Percentiles rank a stretch among this genome's conserved stretches.
These are phyloP conservation scores for Fraxinus pennsylvanica DNA, from an alignment of 257 asterid genomes.

Conservation along the genomic window DNA sequence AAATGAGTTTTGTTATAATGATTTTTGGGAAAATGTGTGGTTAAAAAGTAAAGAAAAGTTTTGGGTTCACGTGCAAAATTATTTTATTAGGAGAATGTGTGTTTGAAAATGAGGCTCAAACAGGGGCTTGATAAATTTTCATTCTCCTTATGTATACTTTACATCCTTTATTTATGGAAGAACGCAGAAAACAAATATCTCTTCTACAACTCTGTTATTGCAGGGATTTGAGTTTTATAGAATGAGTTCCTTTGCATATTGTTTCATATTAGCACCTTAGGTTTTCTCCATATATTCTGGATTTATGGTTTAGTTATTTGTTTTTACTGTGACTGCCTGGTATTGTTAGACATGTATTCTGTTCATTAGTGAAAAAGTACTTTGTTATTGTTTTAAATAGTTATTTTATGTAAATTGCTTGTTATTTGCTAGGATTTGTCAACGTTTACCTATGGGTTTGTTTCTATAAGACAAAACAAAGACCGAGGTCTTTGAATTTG, in stretches of 20 bases:
- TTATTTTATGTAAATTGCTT: not conserved
- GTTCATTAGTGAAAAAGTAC: not conserved
- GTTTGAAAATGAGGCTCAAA: no score
- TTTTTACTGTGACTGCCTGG: slow-evolving; percentile 9
- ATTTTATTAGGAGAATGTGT: no score
- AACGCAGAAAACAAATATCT: not conserved
- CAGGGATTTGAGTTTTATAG: not conserved
- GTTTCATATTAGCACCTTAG: not conserved
- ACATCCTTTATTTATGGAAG: not conserved
- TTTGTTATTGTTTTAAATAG: slow-evolving; percentile 12
- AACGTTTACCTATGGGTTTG: slow-evolving; percentile 37
- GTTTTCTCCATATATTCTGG: not conserved
- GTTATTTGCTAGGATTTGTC: slow-evolving; percentile 40
- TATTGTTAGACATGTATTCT: slow-evolving; percentile 5
- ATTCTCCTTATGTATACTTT: not conserved
- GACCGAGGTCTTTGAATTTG: slow-evolving; percentile 32
- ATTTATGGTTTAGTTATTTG: slow-evolving; percentile 10
- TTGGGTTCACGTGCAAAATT: no score
- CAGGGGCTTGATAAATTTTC: not conserved
- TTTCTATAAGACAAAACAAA: slow-evolving; percentile 44
- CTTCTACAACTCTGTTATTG: not conserved
- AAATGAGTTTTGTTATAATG: no score
- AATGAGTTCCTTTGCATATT: not conserved
- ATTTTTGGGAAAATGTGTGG: no score
- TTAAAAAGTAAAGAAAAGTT: no score